Evolutionary conservation across 2,329 filamentous ascomycete species (phyloP), one percentile per base, ranked within the genome.

Genomic region (Cordyceps pruinosa): DNA sequence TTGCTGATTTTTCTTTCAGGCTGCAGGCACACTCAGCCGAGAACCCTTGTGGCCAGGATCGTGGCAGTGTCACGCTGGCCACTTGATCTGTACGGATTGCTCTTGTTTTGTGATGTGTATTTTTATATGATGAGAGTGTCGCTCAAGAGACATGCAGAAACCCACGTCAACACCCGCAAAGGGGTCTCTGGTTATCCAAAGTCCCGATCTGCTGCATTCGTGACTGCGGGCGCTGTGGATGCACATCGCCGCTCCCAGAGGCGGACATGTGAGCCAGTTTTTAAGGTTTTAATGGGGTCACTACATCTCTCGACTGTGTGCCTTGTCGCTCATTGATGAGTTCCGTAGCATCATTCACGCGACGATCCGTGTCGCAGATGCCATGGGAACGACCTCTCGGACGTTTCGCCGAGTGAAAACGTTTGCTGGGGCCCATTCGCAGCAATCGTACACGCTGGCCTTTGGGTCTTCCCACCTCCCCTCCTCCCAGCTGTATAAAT

Each of bases 201-300:
- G 49, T 42, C 23, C 37, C 49, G 49, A 52, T 42, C 17, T 23
- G 37, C n/a, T 39, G 13, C 49, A 37, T 15, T 23, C 2, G 15
- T 28, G 34, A 50, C 47, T n/a, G 47, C 47, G 17, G 23, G 48
- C 23, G n/a, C 49, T 42, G 26, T 52, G 49, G 49, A 52, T 32
- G 25, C 26, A 12, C 19, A 32, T 32, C 6, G 28, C 46, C 32
- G 34, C 25, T 21, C 37, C 19, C 19, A 12, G 34, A 9, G 34
- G 12, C 12, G 7, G 15, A 37, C 12, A 13, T 17, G 12, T 32
- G 37, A 52, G 26, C 49, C 42, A 30, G 49, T 44, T 51, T 39
- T 52, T 42, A 44, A 52, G 26, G 35, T 52, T 52, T 52, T 32
- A 26, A n/a, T 32, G 37, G 37, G n/a, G 28, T 15, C 21, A 12